phyloP scores from a whole-genome alignment of 2,329 filamentous ascomycete genomes.

The Periconia sp. region DNA sequence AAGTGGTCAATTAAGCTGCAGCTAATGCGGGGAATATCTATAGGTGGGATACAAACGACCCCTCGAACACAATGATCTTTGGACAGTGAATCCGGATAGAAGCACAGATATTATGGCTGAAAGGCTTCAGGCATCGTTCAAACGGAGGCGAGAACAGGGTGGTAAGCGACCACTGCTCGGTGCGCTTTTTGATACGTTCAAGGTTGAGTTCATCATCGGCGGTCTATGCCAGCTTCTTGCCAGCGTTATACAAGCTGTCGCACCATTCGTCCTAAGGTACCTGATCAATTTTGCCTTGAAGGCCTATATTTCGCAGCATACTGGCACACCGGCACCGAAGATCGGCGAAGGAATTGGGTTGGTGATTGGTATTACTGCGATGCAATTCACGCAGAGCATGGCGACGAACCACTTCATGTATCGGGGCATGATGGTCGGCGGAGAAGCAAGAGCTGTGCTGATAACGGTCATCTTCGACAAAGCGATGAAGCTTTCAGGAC shows the following conservation, averaged over 20 bases:
- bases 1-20: not conserved
- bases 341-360: constrained; percentile 81
- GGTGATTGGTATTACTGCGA: constrained; percentile 80
- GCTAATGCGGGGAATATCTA: constrained; percentile 7
- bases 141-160: constrained; percentile 69
- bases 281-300: constrained; percentile 84
- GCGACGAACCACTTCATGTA: constrained; percentile 92
- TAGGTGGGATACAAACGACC: constrained; percentile 84
- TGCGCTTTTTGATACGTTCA: constrained; percentile 87
- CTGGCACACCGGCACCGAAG: constrained; percentile 63
- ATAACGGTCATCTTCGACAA: constrained; percentile 93
- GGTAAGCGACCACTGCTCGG: constrained; percentile 76
- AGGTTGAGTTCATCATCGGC: constrained; percentile 82
- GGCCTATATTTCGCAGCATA: constrained; percentile 71
- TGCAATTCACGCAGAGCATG: constrained; percentile 84
- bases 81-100: constrained; percentile 83
- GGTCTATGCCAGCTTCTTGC: constrained; percentile 77
- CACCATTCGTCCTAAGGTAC: constrained; percentile 84
- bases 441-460: constrained; percentile 78
- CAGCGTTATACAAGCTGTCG: constrained; percentile 76
- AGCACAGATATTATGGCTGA: constrained; percentile 72
- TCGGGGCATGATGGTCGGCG: constrained; percentile 88
- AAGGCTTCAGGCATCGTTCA: constrained; percentile 72
- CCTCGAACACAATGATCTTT: constrained; percentile 85
- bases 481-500: constrained; percentile 83